These are phyloP conservation scores for Diaporthe sp. DNA, from an alignment of 2,329 filamentous ascomycete genomes.

Conservation along the genomic window DNA sequence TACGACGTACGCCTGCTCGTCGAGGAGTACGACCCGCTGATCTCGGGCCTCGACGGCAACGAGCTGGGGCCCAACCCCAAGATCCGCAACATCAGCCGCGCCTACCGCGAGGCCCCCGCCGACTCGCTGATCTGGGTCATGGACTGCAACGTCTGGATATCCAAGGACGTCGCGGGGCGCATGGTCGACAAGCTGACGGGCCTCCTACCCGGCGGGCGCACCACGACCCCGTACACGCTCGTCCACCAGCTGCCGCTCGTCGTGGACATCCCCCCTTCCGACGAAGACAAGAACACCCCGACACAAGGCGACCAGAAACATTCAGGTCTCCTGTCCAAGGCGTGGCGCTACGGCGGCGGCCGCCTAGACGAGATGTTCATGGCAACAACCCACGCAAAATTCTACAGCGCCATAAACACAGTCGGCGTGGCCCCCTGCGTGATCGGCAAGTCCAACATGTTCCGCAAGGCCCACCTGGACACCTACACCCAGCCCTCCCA, in stretches of 20 bases:
- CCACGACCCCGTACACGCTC: conserved; percentile 79
- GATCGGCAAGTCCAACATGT: conserved; percentile 99
- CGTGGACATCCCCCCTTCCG: conserved; percentile 72
- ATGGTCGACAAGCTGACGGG: conserved; percentile 92
- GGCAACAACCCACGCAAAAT: conserved; percentile 93
- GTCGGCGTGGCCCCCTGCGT: conserved; percentile 92
- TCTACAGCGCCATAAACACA: conserved; percentile 97
- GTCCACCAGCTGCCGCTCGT: conserved; percentile 94
- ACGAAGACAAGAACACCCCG: background rate
- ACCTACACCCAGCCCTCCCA: conserved; percentile 67
- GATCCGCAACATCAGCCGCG: conserved; percentile 94
- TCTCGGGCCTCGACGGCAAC: conserved; percentile 65
- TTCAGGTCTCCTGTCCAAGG: background rate
- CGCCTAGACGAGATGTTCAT: conserved; percentile 95
- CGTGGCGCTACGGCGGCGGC: conserved; percentile 71
- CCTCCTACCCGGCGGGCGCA: conserved; percentile 59
- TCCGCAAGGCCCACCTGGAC: conserved; percentile 90
- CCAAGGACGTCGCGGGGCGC: conserved; percentile 79
- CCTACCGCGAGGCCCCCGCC: conserved; percentile 87
- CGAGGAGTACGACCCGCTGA: conserved; percentile 81
- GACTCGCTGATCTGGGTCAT: conserved; percentile 89
- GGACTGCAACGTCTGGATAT: conserved; percentile 97
- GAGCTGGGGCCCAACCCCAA: conserved; percentile 94
- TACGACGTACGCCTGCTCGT: conserved; percentile 80
- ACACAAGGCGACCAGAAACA: background rate